Base-by-base conservation (phyloP, 495 filamentous ascomycete genomes). In the Aspergillus cristatus region DNA sequence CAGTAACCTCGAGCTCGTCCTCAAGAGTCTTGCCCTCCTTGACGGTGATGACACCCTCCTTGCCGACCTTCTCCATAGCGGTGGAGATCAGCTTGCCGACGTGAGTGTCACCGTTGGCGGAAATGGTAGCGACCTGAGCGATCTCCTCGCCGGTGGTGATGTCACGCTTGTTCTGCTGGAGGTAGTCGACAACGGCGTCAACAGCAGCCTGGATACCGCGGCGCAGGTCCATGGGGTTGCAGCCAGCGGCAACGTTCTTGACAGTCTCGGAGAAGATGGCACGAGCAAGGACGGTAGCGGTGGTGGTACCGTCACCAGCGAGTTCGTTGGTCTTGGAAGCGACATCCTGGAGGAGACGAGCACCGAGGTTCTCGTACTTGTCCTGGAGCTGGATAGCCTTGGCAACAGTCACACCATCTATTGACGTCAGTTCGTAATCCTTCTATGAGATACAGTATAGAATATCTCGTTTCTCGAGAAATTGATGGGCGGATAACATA, bases 181-280 rank as follows among this genome's bases (percentile, higher is more conserved):
- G 75, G 67, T 86, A 98, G 54, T 91, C 77, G 38, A 97, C 87
- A 37, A 93, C 91, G 41, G 88, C 82, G 20, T 94, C 86, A 39
- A 97, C 90, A 31, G 90, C 91, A 47, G 90, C 85, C 70, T 98
- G 91, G 46, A 89, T 96, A 59, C 91, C 91, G 50, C 91, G 78
- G 57, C 91, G 79, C 47, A 98, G 79, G 62, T 98, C 91, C 91
- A 98, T 98, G 42, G 91, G 91, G 72, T 97, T 98, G 82, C 93
- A 98, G 47, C 91, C 91, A 41, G 91, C 93, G 47, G 91, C 91
- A 47, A 98, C 91, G 65, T 98, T 98, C 81, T 97, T 97, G 57
- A 97, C 91, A 32, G 89, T 96, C 76, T 97, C 93, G 62, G 91
- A 91, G 77, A 98, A 98, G 71, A 98, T 98, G 57, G 90, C 86